These are phyloP conservation scores for Pseudocercospora vitis DNA, from an alignment of 2,329 filamentous ascomycete genomes.

Conservation along the genomic window DNA sequence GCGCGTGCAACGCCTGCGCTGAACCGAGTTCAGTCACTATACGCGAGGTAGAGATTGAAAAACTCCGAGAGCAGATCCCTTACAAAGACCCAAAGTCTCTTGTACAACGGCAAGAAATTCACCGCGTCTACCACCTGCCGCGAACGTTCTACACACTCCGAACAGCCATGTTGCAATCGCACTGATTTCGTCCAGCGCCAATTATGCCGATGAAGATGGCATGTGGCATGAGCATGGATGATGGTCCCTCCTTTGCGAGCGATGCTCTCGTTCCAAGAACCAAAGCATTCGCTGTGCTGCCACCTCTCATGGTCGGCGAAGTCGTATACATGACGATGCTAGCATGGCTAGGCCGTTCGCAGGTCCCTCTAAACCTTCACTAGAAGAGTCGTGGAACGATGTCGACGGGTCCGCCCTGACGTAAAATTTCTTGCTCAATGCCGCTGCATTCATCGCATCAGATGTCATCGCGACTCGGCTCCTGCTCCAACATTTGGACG, in stretches of 20 bases:
- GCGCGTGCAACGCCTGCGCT: slow-evolving; percentile 35
- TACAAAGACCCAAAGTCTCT: too few relatives aligned
- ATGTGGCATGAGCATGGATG: slow-evolving; percentile 66
- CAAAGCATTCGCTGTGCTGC: slow-evolving; percentile 68
- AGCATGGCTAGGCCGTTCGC: too few relatives aligned
- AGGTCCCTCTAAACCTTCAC: slow-evolving; percentile 68
- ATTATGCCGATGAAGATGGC: too few relatives aligned
- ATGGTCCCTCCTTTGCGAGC: slow-evolving; percentile 60
- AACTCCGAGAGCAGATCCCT: too few relatives aligned
- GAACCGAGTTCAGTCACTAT: slow-evolving; percentile 55
- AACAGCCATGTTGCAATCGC: too few relatives aligned
- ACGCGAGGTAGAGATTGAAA: slow-evolving; percentile 60
- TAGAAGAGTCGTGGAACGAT: slow-evolving; percentile 65
- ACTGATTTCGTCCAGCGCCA: too few relatives aligned
- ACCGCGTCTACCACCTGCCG: too few relatives aligned
- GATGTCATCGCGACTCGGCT: slow-evolving; percentile 62
- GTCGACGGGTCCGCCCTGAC: slow-evolving; percentile 74
- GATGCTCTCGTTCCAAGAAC: slow-evolving; percentile 51
- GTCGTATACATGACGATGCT: slow-evolving; percentile 80
- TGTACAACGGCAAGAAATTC: too few relatives aligned
- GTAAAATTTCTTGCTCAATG: slow-evolving; percentile 65
- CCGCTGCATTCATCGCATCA: slow-evolving; percentile 60
- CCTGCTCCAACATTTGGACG: slow-evolving; percentile 62
- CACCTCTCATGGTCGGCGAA: slow-evolving; percentile 66
- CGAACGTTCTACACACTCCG: too few relatives aligned